phyloP scores from a whole-genome alignment of 768 basidiomycete genomes.

The Hericium erinaceus region DNA sequence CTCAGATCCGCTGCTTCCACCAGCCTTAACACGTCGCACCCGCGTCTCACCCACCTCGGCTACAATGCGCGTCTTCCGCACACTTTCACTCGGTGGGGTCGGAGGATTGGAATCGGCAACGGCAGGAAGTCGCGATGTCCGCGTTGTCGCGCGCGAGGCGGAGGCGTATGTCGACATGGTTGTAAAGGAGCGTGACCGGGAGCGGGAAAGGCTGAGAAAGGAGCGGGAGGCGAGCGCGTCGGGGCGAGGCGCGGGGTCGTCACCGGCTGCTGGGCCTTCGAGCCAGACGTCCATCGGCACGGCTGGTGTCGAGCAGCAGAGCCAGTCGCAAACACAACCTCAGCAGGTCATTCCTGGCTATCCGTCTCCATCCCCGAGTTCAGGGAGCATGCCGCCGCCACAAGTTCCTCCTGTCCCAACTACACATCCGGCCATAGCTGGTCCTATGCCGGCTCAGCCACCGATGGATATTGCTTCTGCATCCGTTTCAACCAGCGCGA shows the following conservation, averaged over 20 bases:
- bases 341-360: constrained; percentile 25
- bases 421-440: not conserved
- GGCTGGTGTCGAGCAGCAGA: constrained; percentile 8
- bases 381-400: constrained; percentile 4
- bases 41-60: not conserved
- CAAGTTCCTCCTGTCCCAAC: not conserved
- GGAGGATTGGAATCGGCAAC: constrained; percentile 24
- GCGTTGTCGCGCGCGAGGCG: constrained; percentile 49
- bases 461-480: not conserved
- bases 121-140: constrained; percentile 30
- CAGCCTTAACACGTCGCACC: not conserved
- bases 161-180: constrained; percentile 68
- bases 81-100: constrained; percentile 32
- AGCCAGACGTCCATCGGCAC: not conserved
- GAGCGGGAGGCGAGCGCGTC: constrained; percentile 43
- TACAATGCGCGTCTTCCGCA: constrained; percentile 32
- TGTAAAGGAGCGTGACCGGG: constrained; percentile 66
- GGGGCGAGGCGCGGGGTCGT: not conserved
- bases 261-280: constrained; percentile 5
- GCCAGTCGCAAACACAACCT: constrained; percentile 18
- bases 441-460: not conserved
- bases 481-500: not conserved
- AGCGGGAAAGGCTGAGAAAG: constrained; percentile 62
- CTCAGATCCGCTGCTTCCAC: not conserved
- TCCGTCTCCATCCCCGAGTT: constrained; percentile 41